phyloP scores from a whole-genome alignment of 768 basidiomycete genomes.

The Termitomyces sp. region DNA sequence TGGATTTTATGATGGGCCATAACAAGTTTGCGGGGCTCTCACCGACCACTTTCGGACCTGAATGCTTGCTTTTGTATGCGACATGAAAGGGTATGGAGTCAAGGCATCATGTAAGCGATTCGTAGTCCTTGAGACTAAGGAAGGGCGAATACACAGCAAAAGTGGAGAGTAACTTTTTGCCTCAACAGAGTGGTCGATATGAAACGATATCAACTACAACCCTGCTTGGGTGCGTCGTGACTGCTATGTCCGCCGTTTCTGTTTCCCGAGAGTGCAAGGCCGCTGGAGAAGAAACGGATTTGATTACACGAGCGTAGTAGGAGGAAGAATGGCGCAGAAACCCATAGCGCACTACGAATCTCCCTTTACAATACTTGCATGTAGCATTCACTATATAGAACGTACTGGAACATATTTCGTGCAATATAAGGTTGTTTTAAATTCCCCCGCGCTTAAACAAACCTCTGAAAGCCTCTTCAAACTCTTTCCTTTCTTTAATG shows the following conservation, averaged over 20 bases:
- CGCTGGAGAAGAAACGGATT: not conserved
- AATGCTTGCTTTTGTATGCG: slow-evolving; percentile 24
- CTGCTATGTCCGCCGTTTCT: not conserved
- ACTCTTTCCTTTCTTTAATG: too few species aligned
- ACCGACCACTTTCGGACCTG: slow-evolving; percentile 20
- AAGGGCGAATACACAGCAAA: not conserved
- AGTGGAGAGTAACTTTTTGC: not conserved
- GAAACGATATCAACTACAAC: not conserved
- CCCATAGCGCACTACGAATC: not conserved
- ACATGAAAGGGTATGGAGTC: not conserved
- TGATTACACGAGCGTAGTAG: not conserved
- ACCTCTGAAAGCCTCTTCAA: too few species aligned
- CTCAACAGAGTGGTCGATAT: too few species aligned
- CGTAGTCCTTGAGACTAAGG: not conserved
- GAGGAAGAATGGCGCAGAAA: not conserved
- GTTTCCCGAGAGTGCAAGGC: not conserved
- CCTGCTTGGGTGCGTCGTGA: not conserved
- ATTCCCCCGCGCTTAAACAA: too few species aligned
- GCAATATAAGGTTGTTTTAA: not conserved
- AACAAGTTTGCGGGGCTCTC: slow-evolving; percentile 42
- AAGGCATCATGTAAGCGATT: not conserved
- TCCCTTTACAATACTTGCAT: not conserved
- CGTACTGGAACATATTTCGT: not conserved
- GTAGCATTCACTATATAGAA: not conserved
- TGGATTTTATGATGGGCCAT: slow-evolving; percentile 49